phyloP scores from a whole-genome alignment of 164 flowering plant genomes.

The Nelumbo lutea region DNA sequence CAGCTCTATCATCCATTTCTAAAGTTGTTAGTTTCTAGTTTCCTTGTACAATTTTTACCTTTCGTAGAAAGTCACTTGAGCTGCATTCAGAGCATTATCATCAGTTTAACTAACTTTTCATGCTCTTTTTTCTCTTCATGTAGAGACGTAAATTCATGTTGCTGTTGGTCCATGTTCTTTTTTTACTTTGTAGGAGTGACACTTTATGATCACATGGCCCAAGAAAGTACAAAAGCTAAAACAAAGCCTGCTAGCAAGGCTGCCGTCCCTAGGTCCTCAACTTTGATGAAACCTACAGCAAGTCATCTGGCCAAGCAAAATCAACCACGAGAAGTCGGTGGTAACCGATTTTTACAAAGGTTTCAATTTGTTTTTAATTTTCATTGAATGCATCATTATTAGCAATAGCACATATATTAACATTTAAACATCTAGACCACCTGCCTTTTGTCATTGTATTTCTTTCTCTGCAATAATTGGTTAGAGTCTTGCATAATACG shows the following conservation, averaged over 20 bases:
- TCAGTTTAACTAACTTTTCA: neutral
- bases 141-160: neutral
- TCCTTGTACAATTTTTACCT: neutral
- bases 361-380: constrained; percentile 9
- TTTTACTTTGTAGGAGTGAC: constrained; percentile 35
- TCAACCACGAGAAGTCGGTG: constrained; percentile 24
- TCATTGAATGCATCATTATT: neutral
- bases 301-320: constrained; percentile 92
- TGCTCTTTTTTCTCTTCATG: neutral
- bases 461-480: neutral
- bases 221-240: constrained; percentile 31
- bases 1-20: neutral
- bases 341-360: constrained; percentile 36
- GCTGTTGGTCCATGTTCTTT: neutral
- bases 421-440: neutral
- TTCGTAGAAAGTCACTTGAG: neutral
- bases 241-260: constrained; percentile 28
- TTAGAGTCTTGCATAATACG: neutral
- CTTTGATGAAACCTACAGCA: constrained; percentile 95
- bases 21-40: neutral
- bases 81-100: neutral
- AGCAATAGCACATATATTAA: neutral
- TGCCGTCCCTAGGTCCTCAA: constrained; percentile 48
- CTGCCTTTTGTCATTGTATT: neutral
- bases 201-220: constrained; percentile 30